Percentiles rank a stretch among this genome's conserved stretches.
Evolutionary conservation across 73 alveolate genomes (phyloP).

Genomic region (Diophrys sp.): DNA sequence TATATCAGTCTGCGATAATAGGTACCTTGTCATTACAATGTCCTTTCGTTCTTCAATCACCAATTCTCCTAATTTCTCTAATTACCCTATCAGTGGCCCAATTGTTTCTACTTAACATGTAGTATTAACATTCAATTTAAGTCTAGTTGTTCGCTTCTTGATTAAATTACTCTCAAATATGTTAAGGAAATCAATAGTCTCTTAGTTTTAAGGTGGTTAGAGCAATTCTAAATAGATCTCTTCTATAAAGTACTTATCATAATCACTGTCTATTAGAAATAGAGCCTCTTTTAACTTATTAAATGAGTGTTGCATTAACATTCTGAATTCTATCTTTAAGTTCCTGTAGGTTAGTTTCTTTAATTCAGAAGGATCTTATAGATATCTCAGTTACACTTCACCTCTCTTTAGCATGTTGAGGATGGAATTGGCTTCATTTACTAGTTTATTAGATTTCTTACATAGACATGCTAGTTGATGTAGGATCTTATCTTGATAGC

Average conservation of each 20-base stretch:
- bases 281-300: not conserved
- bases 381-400: not conserved
- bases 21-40: not conserved
- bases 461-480: not conserved
- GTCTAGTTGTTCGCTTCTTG: no score
- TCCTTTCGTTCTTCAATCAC: not conserved
- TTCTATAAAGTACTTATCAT: not conserved
- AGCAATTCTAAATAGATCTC: not conserved
- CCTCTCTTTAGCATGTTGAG: not conserved
- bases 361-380: not conserved
- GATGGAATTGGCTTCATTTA: not conserved
- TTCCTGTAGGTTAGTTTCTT: not conserved
- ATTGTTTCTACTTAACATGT: no score
- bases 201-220: no score
- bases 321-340: not conserved
- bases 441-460: not conserved
- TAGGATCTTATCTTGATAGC: not conserved
- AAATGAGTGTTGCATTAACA: not conserved
- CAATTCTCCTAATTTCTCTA: not conserved
- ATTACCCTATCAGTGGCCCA: no score
- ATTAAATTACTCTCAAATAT: no score
- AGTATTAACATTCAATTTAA: no score
- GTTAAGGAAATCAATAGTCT: no score
- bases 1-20: not conserved
- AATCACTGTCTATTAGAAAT: not conserved